Evolutionary conservation across 2,329 filamentous ascomycete genomes (phyloP), one percentile per base, ranked within the genome.

Genomic region (Alternaria sp.): DNA sequence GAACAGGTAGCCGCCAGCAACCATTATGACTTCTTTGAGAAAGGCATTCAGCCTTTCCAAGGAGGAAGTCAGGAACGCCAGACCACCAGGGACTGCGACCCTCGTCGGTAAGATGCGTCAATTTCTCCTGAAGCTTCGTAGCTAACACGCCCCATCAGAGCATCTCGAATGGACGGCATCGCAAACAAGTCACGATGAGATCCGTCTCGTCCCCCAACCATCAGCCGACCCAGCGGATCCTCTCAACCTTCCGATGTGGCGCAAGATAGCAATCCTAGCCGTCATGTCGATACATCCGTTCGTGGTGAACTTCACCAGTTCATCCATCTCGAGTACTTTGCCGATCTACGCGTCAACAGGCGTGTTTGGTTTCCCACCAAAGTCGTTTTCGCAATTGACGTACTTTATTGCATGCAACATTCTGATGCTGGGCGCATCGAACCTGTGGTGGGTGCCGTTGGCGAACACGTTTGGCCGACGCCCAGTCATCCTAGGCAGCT

Each of bases 401-500:
- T 74, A 81, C 40, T 66, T 81, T 14, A 67, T 79, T 18, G 76
- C 80, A 3, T 78, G 74, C 34, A 81, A 81, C 45, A 70, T 77
- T 11, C 68, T 82, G 7, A 73, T 81, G 64, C 56, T 79, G 8
- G 80, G 80, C 2, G 70, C 66, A 6, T 74, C 77, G 0, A 81
- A 82, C 55, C 60, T 81, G 55, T 75, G 74, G 63, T 81, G 79
- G 80, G 77, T 81, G 4, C 80, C 80, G 2, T 51, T 81, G 12
- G 72, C 78, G 3, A 81, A 81, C 43, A 78, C 75, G 0, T 78
- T 81, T 54, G 80, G 80, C 7, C 75, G 79, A 20, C 68, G 80
- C 11, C 75, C 79, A 1, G 68, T 82, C 32, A 69, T 78, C 18
- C 73, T 82, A 2, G 22, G 72, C 3, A 74, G 78, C 36, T 62